Evolutionary conservation across 768 basidiomycete genomes (phyloP).

Genomic region (Lactifluus echinatus): DNA sequence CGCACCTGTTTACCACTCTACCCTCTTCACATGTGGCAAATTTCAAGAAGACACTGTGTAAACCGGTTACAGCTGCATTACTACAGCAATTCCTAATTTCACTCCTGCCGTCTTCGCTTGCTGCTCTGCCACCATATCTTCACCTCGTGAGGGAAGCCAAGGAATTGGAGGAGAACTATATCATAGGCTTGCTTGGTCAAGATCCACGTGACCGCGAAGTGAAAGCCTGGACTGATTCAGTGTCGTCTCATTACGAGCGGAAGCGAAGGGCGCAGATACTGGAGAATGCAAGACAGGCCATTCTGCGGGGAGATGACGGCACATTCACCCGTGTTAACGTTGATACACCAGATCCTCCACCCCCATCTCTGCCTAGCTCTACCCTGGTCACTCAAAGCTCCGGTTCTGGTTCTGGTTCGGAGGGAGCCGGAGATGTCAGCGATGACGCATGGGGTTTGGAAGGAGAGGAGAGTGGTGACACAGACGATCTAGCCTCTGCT

Average conservation of each 20-base stretch:
- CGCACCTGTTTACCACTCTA: conserved; percentile 47
- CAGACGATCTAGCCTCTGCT: conserved; percentile 19
- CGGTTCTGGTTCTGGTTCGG: conserved; percentile 15
- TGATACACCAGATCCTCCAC: background rate
- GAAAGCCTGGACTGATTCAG: conserved; percentile 57
- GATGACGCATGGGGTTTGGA: conserved; percentile 41
- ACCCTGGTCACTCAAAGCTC: background rate
- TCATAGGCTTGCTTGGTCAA: conserved; percentile 43
- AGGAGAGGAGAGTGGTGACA: conserved; percentile 27
- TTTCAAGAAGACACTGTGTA: conserved; percentile 52
- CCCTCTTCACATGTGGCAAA: conserved; percentile 37
- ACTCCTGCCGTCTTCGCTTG: conserved; percentile 57
- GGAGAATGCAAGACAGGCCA: conserved; percentile 47
- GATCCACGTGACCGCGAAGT: conserved; percentile 44
- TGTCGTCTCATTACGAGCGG: conserved; percentile 71
- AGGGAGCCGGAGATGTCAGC: conserved; percentile 19
- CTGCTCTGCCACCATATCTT: conserved; percentile 54
- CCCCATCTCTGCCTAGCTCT: background rate
- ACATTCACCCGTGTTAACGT: conserved; percentile 32
- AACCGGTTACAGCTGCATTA: conserved; percentile 50
- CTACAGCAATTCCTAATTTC: conserved; percentile 61
- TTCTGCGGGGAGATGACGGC: conserved; percentile 35
- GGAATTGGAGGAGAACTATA: conserved; percentile 51
- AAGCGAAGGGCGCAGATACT: conserved; percentile 60
- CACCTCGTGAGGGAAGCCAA: conserved; percentile 48